These are phyloP conservation scores for Begonia masoniana DNA, from an alignment of 306 rosid genomes.

Conservation along the genomic window DNA sequence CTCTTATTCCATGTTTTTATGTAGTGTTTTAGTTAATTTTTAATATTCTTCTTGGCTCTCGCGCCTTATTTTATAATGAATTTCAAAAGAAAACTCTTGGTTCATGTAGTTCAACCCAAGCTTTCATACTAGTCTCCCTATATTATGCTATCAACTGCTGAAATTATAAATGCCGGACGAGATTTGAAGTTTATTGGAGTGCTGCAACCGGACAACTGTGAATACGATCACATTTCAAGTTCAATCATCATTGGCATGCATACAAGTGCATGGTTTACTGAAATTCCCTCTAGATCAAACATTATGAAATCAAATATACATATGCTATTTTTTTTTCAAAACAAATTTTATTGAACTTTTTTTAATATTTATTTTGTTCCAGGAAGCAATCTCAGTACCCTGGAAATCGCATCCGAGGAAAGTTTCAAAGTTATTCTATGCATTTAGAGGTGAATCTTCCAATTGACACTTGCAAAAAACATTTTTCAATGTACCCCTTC, in stretches of 20 bases:
- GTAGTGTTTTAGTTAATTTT: background rate
- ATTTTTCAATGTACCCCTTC: no score
- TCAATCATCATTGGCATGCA: background rate
- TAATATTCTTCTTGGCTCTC: background rate
- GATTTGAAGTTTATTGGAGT: no score
- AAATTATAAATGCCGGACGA: no score
- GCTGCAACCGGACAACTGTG: no score
- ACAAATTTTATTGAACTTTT: background rate
- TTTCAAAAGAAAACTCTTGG: no score
- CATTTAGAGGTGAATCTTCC: constrained; percentile 56
- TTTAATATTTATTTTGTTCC: constrained; percentile 8
- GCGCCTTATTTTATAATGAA: background rate
- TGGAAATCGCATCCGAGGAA: constrained; percentile 60
- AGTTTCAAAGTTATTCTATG: constrained; percentile 66
- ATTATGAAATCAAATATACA: no score
- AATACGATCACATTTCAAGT: no score
- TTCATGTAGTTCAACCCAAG: no score
- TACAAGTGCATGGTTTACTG: background rate
- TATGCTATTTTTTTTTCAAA: background rate
- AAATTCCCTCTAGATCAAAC: background rate
- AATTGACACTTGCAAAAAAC: no score
- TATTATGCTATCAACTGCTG: background rate
- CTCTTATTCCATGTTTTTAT: background rate
- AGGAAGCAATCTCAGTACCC: constrained; percentile 76
- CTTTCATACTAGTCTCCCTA: background rate